phyloP scores from a whole-genome alignment of 2,329 filamentous ascomycete species.

The Plenodomus biglobosus region DNA sequence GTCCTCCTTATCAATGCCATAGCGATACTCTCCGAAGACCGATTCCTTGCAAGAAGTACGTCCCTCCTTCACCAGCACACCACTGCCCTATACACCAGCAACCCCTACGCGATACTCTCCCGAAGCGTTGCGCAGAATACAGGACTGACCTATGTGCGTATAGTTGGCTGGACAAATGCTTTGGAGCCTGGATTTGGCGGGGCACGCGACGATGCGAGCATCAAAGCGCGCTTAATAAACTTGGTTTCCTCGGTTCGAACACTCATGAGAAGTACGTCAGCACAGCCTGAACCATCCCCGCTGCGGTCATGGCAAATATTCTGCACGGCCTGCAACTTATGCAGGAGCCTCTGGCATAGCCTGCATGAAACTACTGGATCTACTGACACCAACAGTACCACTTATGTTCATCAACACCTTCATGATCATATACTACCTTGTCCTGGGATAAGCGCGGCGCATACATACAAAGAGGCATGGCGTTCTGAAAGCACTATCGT shows the following conservation, averaged over 20 bases:
- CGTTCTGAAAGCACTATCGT: slow-evolving; percentile 1
- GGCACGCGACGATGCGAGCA: slow-evolving; percentile 68
- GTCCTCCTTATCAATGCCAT: slow-evolving; percentile 92
- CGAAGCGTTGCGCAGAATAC: background rate
- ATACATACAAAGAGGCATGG: slow-evolving; percentile 5
- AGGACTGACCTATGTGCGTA: background rate
- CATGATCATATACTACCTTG: slow-evolving; percentile 43
- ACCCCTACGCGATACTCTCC: background rate
- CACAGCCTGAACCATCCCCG: slow-evolving; percentile 1
- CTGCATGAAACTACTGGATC: too few relatives aligned
- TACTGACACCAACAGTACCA: slow-evolving; percentile 36
- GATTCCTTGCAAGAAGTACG: slow-evolving; percentile 81
- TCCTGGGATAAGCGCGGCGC: slow-evolving; percentile 34
- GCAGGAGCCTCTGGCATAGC: background rate
- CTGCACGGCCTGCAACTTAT: background rate
- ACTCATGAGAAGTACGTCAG: slow-evolving; percentile 81
- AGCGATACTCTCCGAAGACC: slow-evolving; percentile 90
- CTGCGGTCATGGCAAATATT: background rate
- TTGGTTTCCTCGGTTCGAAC: slow-evolving; percentile 88
- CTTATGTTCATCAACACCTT: slow-evolving; percentile 45
- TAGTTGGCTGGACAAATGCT: slow-evolving; percentile 76
- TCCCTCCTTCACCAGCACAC: slow-evolving; percentile 6
- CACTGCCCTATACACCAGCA: background rate
- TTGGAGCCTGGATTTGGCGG: slow-evolving; percentile 78
- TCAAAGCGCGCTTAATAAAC: slow-evolving; percentile 86